Evolutionary conservation across 139 green algal genomes (phyloP).

Genomic region (Chlorokybus atmophyticus): DNA sequence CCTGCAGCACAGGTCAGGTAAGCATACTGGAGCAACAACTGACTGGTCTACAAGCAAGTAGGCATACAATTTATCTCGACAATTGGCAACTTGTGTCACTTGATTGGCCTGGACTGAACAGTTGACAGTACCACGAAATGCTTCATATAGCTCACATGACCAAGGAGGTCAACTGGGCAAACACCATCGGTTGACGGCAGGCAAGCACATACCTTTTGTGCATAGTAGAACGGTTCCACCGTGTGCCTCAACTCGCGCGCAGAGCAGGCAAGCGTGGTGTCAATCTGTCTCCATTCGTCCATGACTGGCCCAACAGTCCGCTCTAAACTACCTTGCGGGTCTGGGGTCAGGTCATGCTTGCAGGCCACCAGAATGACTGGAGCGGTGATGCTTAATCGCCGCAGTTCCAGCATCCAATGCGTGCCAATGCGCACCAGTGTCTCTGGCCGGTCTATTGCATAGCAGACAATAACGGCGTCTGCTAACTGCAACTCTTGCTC

Average conservation of each 20-base stretch:
- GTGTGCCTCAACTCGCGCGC: constrained; percentile 27
- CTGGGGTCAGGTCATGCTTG: constrained; percentile 41
- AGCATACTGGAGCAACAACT: too few species aligned
- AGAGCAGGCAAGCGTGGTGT: constrained; percentile 78
- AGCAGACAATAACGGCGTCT: constrained; percentile 56
- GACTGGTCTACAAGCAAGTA: too few species aligned
- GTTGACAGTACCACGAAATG: too few species aligned
- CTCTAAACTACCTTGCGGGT: not conserved
- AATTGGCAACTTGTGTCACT: too few species aligned
- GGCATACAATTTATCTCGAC: too few species aligned
- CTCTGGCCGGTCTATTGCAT: constrained; percentile 11
- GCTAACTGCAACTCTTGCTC: constrained; percentile 32
- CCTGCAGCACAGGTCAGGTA: too few species aligned
- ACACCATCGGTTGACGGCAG: too few species aligned
- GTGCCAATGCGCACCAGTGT: constrained; percentile 42
- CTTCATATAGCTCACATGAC: too few species aligned
- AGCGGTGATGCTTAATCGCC: constrained; percentile 17
- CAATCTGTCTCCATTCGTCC: constrained; percentile 48
- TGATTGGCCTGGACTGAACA: too few species aligned
- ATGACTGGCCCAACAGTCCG: constrained; percentile 46
- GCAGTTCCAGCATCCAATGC: constrained; percentile 58
- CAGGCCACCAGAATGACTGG: constrained; percentile 53
- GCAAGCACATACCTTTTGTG: too few species aligned
- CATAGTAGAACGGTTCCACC: constrained; percentile 59
- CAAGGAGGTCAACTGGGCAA: too few species aligned